Evolutionary conservation across 2,329 filamentous ascomycete species (phyloP).

Genomic region (Alternaria tenuissima): DNA sequence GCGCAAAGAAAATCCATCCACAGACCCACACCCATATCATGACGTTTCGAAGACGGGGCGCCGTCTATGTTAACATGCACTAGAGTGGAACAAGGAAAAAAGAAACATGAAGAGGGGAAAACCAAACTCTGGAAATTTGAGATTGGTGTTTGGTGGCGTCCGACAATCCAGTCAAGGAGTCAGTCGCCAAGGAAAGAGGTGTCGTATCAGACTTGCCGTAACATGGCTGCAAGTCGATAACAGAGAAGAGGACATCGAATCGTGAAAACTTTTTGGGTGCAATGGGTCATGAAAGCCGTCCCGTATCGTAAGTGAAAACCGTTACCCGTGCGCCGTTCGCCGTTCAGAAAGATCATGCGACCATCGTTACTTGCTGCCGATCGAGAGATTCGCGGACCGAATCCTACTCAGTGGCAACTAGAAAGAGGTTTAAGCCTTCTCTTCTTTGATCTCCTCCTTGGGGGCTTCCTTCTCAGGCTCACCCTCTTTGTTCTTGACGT

Average conservation of each 20-base stretch:
- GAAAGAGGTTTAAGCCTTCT: conserved; percentile 52
- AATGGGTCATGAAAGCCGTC: conserved; percentile 44
- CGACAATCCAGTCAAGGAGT: conserved; percentile 45
- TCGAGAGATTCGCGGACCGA: conserved; percentile 38
- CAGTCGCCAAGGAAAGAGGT: conserved; percentile 25
- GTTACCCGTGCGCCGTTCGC: conserved; percentile 50
- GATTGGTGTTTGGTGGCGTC: conserved; percentile 15
- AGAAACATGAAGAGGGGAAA: conserved; percentile 27
- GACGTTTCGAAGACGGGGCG: conserved; percentile 37
- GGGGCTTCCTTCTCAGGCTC: conserved; percentile 48
- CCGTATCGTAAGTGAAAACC: conserved; percentile 39
- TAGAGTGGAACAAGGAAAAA: conserved; percentile 33
- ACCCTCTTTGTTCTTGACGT: conserved; percentile 82
- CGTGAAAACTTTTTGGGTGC: conserved; percentile 49
- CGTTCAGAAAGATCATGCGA: conserved; percentile 39
- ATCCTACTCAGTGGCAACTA: conserved; percentile 42
- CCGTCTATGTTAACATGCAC: conserved; percentile 44
- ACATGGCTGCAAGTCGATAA: conserved; percentile 15
- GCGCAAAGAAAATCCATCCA: conserved; percentile 31
- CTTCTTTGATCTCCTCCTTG: conserved; percentile 58
- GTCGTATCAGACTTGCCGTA: conserved; percentile 14
- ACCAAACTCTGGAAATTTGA: conserved; percentile 25
- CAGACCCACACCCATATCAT: conserved; percentile 33
- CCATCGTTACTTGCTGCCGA: conserved; percentile 37
- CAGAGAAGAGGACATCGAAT: conserved; percentile 33